A percentile compares a stretch with the other conserved stretches of the same genome.
These are phyloP conservation scores for Cucurbitaria berberidis DNA, from an alignment of 2,329 filamentous ascomycete species.

Conservation along the genomic window DNA sequence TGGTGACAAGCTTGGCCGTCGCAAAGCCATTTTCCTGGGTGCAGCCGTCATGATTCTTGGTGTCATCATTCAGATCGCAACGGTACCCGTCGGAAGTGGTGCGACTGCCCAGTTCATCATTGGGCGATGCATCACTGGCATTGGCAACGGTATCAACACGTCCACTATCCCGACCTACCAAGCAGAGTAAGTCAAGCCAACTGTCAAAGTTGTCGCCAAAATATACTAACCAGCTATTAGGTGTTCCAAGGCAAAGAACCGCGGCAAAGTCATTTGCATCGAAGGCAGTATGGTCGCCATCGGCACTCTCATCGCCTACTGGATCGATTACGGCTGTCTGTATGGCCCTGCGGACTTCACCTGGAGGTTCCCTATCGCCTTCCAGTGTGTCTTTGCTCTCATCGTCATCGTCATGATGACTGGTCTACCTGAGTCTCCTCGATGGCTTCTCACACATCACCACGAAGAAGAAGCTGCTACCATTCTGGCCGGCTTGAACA, in stretches of 20 bases:
- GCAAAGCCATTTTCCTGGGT: slow-evolving; percentile 52
- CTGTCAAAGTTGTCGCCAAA: not conserved
- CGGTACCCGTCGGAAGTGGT: slow-evolving; percentile 32
- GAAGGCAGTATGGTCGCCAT: slow-evolving; percentile 59
- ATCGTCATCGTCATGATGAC: slow-evolving; percentile 46
- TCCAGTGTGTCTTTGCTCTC: slow-evolving; percentile 57
- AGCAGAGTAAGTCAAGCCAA: slow-evolving; percentile 49
- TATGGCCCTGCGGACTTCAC: slow-evolving; percentile 38
- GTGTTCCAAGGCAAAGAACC: slow-evolving; percentile 60
- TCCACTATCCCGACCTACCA: slow-evolving; percentile 61
- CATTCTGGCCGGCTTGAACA: slow-evolving; percentile 58
- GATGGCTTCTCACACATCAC: slow-evolving; percentile 43
- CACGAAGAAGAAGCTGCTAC: slow-evolving; percentile 54
- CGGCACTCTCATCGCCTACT: slow-evolving; percentile 58
- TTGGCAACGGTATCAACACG: slow-evolving; percentile 63
- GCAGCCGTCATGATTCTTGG: slow-evolving; percentile 51
- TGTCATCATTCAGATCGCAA: slow-evolving; percentile 48
- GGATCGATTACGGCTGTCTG: slow-evolving; percentile 56
- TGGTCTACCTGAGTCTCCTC: slow-evolving; percentile 36
- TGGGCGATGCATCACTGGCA: slow-evolving; percentile 58
- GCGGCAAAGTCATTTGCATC: slow-evolving; percentile 66
- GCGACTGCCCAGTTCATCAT: slow-evolving; percentile 58
- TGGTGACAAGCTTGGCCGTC: slow-evolving; percentile 52
- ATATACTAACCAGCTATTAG: slow-evolving; percentile 6
- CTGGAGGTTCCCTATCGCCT: slow-evolving; percentile 60